phyloP scores from a whole-genome alignment of 768 basidiomycete species.

The Trametes maxima region DNA sequence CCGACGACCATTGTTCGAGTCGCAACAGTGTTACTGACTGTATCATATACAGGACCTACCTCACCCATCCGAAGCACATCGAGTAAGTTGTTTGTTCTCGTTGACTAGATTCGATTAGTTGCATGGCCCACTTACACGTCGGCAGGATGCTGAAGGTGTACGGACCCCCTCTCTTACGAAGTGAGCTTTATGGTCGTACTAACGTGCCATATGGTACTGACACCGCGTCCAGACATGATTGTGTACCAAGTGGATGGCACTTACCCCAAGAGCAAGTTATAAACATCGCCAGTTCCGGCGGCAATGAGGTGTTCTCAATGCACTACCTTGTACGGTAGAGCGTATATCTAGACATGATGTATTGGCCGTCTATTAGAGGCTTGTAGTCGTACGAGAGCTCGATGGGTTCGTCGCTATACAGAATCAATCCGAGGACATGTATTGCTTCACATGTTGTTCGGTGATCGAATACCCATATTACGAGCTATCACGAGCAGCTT shows the following conservation, averaged over 20 bases:
- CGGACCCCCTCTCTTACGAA: constrained; percentile 1
- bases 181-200: background rate
- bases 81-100: background rate
- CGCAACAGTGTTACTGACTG: background rate
- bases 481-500: background rate
- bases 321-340: too few relatives aligned
- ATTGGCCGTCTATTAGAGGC: too few relatives aligned
- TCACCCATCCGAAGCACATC: constrained; percentile 13
- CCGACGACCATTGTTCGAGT: too few relatives aligned
- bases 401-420: too few relatives aligned
- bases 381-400: too few relatives aligned
- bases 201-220: too few relatives aligned
- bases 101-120: too few relatives aligned
- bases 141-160: constrained; percentile 6
- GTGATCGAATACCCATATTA: background rate
- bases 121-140: background rate
- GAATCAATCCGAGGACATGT: too few relatives aligned
- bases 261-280: constrained; percentile 2
- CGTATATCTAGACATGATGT: too few relatives aligned
- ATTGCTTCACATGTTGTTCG: too few relatives aligned
- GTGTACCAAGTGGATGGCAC: constrained; percentile 15
- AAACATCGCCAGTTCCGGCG: too few relatives aligned
- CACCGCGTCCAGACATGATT: constrained; percentile 3
- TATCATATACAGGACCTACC: background rate
- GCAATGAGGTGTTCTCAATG: too few relatives aligned